Evolutionary conservation across 2,329 filamentous ascomycete species (phyloP).

Genomic region (Alternaria viburni): DNA sequence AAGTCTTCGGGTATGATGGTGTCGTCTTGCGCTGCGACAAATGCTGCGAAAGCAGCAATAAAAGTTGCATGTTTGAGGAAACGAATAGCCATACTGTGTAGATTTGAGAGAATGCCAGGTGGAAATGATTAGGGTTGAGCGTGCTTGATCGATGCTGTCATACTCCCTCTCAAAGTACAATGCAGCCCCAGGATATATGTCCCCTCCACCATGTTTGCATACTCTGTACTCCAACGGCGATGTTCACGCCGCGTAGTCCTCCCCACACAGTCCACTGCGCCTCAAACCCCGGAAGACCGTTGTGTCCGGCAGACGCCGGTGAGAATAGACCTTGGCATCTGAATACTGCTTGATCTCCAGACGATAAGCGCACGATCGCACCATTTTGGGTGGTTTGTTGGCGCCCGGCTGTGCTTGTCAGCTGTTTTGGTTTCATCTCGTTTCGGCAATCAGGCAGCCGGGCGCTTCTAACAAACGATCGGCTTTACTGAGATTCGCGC

Average conservation of each 20-base stretch:
- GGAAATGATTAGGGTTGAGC: background rate
- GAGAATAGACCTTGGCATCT: conserved; percentile 13
- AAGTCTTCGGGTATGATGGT: conserved; percentile 25
- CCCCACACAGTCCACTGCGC: conserved; percentile 19
- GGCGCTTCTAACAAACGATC: conserved; percentile 14
- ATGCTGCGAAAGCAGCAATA: background rate
- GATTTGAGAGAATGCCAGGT: background rate
- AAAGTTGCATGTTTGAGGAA: conserved; percentile 7
- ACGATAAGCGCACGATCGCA: conserved; percentile 23
- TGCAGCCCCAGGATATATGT: conserved; percentile 26
- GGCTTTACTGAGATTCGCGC: background rate
- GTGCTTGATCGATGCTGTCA: background rate
- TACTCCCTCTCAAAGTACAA: background rate
- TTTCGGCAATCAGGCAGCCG: conserved; percentile 27
- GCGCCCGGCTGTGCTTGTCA: conserved; percentile 21
- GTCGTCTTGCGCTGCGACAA: conserved; percentile 15
- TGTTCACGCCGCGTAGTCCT: conserved; percentile 13
- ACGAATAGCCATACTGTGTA: conserved; percentile 16
- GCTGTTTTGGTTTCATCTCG: conserved; percentile 31
- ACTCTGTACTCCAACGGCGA: conserved; percentile 13
- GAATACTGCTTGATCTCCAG: conserved; percentile 11
- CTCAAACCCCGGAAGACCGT: conserved; percentile 9
- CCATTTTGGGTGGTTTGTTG: conserved; percentile 9
- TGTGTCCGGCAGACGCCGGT: conserved; percentile 1
- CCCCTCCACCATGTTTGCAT: background rate